Evolutionary conservation across 2,329 filamentous ascomycete genomes (phyloP).

Genomic region (Beauveria sp.): DNA sequence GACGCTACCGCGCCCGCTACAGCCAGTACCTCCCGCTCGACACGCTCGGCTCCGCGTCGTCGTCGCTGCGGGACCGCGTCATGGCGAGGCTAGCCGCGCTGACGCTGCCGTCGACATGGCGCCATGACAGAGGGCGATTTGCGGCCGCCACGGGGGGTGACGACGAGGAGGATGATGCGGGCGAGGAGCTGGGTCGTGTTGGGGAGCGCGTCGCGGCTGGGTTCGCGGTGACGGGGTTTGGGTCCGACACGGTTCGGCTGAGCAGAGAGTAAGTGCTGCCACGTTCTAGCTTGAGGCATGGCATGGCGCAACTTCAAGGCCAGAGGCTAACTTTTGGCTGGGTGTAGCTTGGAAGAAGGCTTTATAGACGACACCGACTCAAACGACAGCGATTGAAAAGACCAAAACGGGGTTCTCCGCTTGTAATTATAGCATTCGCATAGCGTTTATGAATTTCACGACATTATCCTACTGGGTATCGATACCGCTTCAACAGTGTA

Average conservation of each 20-base stretch:
- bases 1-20: slow-evolving; percentile 62
- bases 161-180: slow-evolving; percentile 50
- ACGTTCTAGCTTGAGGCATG: neutral
- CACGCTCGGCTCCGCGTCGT: slow-evolving; percentile 47
- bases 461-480: neutral
- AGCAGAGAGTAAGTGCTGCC: slow-evolving; percentile 58
- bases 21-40: slow-evolving; percentile 67
- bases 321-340: neutral
- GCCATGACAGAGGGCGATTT: slow-evolving; percentile 34
- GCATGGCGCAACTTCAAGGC: neutral
- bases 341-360: slow-evolving; percentile 30
- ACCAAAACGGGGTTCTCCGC: neutral
- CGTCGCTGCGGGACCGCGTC: slow-evolving; percentile 46
- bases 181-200: slow-evolving; percentile 35
- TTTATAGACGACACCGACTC: slow-evolving; percentile 37
- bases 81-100: slow-evolving; percentile 22
- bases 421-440: slow-evolving; percentile 9
- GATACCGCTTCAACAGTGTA: neutral
- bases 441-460: slow-evolving; percentile 10
- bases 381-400: slow-evolving; percentile 21
- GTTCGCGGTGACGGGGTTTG: slow-evolving; percentile 30
- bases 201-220: slow-evolving; percentile 20
- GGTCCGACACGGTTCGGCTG: slow-evolving; percentile 46
- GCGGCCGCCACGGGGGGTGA: slow-evolving; percentile 32
- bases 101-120: slow-evolving; percentile 39